Evolutionary conservation across 2,329 filamentous ascomycete species (phyloP).

Genomic region (Fusarium pseudoanthophilum): DNA sequence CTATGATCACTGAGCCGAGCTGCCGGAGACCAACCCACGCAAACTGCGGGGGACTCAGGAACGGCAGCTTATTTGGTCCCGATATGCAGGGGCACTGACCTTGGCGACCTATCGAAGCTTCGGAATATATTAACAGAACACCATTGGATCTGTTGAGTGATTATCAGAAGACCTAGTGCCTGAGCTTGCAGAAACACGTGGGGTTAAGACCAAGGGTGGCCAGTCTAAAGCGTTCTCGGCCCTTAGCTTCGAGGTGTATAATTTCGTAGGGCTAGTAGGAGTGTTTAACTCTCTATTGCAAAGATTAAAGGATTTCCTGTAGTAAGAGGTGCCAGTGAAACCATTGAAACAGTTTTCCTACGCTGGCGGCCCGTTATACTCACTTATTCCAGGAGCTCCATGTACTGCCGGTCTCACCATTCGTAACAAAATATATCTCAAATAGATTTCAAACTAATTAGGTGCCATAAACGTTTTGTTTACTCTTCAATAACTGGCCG

Average conservation of each 20-base stretch:
- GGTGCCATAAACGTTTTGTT: no score
- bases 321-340: background rate
- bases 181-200: background rate
- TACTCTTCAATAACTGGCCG: no score
- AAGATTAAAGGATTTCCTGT: rapidly evolving
- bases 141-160: background rate
- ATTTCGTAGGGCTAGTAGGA: background rate
- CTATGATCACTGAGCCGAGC: background rate
- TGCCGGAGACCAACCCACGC: background rate
- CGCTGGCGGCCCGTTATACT: background rate
- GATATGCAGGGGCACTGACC: conserved; percentile 12
- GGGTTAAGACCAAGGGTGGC: background rate
- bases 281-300: background rate
- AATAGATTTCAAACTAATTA: no score
- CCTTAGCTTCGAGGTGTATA: background rate
- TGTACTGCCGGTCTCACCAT: no score
- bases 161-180: background rate
- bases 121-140: background rate
- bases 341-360: background rate
- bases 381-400: no score
- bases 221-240: background rate
- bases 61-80: background rate
- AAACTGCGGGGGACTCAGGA: background rate
- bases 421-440: no score
- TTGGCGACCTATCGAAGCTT: background rate